Base-by-base conservation (phyloP, 345 rosid species). In the Odontarrhena argentea region DNA sequence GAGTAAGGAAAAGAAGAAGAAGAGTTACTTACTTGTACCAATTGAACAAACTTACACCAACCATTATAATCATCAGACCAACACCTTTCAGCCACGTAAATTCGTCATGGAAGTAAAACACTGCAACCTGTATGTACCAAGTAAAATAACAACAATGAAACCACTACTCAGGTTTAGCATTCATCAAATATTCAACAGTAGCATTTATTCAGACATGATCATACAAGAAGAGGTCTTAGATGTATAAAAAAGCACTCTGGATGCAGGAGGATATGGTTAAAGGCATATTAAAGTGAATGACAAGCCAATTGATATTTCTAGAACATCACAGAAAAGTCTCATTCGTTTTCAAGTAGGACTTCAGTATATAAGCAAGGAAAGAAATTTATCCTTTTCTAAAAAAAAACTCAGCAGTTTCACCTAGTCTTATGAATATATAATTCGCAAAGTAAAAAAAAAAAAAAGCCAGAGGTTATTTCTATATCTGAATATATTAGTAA, bases 21-120 rank as follows among this genome's bases (percentile, higher is more conserved):
- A 9, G 6, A 9, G 46, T 54, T 32, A 88, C 99, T 91, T 87
- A 94, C 99, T 91, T 94, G 95, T 83, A 94, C 97, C 91, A 91
- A 70, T 94, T 94, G 85, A 91, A 94, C 65, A 94, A 82, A 80
- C 96, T 70, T 71, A 94, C 97, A 40, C 97, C 97, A 57, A 83
- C 47, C 90, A 94, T 89, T 43, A 94, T 94, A 28, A 82, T 84
- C 68, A 82, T 24, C 50, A 94, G 97, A 55, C 99, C 99, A 60
- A 72, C 60, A 52, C 96, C 99, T 82, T 91, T 94, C 58, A 94
- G 78, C 99, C 93, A 88, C 13, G 96, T 91, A 76, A 94, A 94
- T 51, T 89, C 82, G 46, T 94, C 99, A 26, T 91, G 96, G 78
- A 94, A 94, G 71, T 94, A 94, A 76, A 94, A 87, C 45, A 94